A percentile compares a stretch with the other conserved stretches of the same genome.
phyloP scores from a whole-genome alignment of 495 filamentous ascomycete genomes.

The Venustampulla echinocandica region DNA sequence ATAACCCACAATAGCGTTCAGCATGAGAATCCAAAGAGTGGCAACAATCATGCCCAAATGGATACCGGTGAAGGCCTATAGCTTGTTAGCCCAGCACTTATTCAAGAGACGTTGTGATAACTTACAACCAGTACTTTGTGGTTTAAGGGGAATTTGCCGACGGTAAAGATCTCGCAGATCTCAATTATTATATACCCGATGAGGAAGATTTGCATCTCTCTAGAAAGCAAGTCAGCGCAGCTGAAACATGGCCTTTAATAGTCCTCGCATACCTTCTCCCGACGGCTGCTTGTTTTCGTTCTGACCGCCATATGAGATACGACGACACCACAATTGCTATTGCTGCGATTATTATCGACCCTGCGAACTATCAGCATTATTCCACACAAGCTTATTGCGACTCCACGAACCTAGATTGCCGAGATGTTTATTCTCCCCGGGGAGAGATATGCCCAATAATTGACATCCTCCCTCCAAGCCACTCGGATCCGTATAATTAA shows the following conservation, averaged over 20 bases:
- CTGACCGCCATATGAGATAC: slow-evolving; percentile 68
- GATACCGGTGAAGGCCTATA: slow-evolving; percentile 81
- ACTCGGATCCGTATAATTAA: slow-evolving; percentile 30
- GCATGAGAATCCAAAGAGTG: slow-evolving; percentile 80
- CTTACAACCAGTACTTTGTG: slow-evolving; percentile 58
- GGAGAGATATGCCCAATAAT: slow-evolving; percentile 63
- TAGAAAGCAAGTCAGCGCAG: slow-evolving; percentile 31
- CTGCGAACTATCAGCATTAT: slow-evolving; percentile 34
- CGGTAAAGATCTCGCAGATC: slow-evolving; percentile 93
- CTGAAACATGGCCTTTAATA: background rate
- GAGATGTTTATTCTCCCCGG: slow-evolving; percentile 51
- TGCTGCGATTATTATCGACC: slow-evolving; percentile 80
- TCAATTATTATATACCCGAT: slow-evolving; percentile 78
- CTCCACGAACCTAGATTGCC: slow-evolving; percentile 72
- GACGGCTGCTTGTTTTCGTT: slow-evolving; percentile 88
- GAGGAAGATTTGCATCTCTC: slow-evolving; percentile 95
- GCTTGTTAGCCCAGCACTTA: slow-evolving; percentile 14
- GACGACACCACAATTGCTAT: slow-evolving; percentile 61
- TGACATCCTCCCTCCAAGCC: slow-evolving; percentile 54
- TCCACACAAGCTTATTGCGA: background rate
- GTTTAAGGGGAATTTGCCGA: slow-evolving; percentile 76
- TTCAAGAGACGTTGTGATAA: slow-evolving; percentile 1
- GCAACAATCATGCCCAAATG: slow-evolving; percentile 86
- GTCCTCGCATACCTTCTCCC: slow-evolving; percentile 64
- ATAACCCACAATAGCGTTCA: slow-evolving; percentile 89